Percentiles rank a stretch among this genome's conserved stretches.
These are phyloP conservation scores for Penicillium fuscoglaucum DNA, from an alignment of 2,329 filamentous ascomycete genomes.

Conservation along the genomic window DNA sequence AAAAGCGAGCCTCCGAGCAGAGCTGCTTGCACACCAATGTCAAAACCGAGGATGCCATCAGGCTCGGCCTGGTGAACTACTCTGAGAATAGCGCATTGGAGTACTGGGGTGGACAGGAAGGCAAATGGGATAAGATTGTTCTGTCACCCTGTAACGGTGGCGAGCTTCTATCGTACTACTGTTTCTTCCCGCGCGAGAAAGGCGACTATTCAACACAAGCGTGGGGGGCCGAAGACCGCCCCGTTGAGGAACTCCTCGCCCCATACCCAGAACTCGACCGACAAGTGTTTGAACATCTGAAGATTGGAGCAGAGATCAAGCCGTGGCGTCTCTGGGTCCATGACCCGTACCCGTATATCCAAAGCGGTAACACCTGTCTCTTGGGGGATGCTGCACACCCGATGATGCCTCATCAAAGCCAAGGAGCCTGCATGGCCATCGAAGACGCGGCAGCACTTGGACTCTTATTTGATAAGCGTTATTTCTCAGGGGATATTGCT, in stretches of 20 bases:
- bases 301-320: slow-evolving; percentile 62
- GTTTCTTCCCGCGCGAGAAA: slow-evolving; percentile 63
- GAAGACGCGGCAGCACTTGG: slow-evolving; percentile 66
- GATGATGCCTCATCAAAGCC: slow-evolving; percentile 69
- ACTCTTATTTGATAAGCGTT: slow-evolving; percentile 56
- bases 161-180: slow-evolving; percentile 67
- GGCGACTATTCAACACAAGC: slow-evolving; percentile 62
- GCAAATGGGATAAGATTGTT: slow-evolving; percentile 69
- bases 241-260: slow-evolving; percentile 60
- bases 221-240: slow-evolving; percentile 56
- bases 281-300: slow-evolving; percentile 58
- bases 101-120: slow-evolving; percentile 65
- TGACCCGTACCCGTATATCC: slow-evolving; percentile 60
- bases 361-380: slow-evolving; percentile 55
- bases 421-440: slow-evolving; percentile 69
- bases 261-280: slow-evolving; percentile 62
- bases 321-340: slow-evolving; percentile 69
- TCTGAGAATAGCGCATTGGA: slow-evolving; percentile 61
- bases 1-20: slow-evolving; percentile 59
- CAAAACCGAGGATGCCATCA: slow-evolving; percentile 59
- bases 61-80: slow-evolving; percentile 63
- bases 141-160: slow-evolving; percentile 68
- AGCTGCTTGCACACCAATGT: slow-evolving; percentile 68
- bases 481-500: slow-evolving; percentile 51
- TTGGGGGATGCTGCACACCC: slow-evolving; percentile 68